These are phyloP conservation scores for Mikania micrantha DNA, from an alignment of 129 eudicot species.

Conservation along the genomic window DNA sequence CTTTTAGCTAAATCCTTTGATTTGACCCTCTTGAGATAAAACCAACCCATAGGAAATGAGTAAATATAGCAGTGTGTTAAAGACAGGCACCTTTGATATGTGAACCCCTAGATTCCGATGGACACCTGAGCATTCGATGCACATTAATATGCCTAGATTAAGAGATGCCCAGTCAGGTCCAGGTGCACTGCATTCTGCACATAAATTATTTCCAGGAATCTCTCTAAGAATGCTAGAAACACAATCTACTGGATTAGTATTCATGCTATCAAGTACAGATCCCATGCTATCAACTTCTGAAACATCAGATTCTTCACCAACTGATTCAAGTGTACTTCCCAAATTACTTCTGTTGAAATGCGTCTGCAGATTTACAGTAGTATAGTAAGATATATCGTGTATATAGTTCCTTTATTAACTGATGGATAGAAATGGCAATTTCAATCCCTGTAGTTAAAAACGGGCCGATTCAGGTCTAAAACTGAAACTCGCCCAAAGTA, in stretches of 20 bases:
- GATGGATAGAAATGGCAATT: not conserved
- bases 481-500: not conserved
- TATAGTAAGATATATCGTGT: not conserved
- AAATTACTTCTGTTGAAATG: conserved; percentile 31
- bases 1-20: not conserved
- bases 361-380: conserved; percentile 32
- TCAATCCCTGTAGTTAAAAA: not conserved
- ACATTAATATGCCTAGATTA: conserved; percentile 87
- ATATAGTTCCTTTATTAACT: not conserved
- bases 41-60: not conserved
- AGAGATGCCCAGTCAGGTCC: conserved; percentile 99
- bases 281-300: conserved; percentile 30
- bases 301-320: conserved; percentile 26
- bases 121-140: conserved; percentile 94
- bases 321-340: conserved; percentile 27
- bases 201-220: conserved; percentile 83
- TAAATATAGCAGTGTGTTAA: not conserved
- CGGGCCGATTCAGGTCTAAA: not conserved
- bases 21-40: not conserved
- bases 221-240: conserved; percentile 67
- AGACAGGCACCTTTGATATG: conserved; percentile 72
- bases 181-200: conserved; percentile 84
- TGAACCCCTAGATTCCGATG: conserved; percentile 99
- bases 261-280: conserved; percentile 27
- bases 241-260: conserved; percentile 43